Evolutionary conservation across 441 rosid species (phyloP).

Genomic region (Croton setiger): DNA sequence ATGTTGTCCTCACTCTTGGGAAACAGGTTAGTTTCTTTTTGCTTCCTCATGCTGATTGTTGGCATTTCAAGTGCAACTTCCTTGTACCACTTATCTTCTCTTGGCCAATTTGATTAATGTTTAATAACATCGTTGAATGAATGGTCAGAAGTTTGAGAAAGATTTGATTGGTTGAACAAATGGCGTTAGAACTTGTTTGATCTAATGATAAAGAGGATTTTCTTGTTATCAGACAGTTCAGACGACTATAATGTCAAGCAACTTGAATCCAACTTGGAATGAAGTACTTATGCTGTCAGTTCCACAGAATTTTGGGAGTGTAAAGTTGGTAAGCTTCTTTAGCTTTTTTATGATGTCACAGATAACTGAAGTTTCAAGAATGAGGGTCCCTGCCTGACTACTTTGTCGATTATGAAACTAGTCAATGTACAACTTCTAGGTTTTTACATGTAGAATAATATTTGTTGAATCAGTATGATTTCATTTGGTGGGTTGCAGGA

Average conservation of each 20-base stretch:
- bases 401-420: neutral
- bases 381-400: neutral
- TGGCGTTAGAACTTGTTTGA: neutral
- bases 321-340: slow-evolving; percentile 63
- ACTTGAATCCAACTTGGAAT: slow-evolving; percentile 92
- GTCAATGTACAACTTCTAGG: neutral
- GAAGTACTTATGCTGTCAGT: slow-evolving; percentile 88
- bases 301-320: slow-evolving; percentile 66
- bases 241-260: slow-evolving; percentile 58
- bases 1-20: slow-evolving; percentile 75
- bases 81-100: neutral
- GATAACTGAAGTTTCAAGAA: neutral
- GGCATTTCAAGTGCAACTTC: neutral
- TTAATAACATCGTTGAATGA: too few species aligned
- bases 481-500: slow-evolving; percentile 38
- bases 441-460: neutral
- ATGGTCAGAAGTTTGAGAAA: neutral
- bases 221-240: slow-evolving; percentile 58
- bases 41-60: neutral
- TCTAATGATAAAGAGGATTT: slow-evolving; percentile 17
- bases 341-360: slow-evolving; percentile 1
- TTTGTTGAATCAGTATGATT: too few species aligned
- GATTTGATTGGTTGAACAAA: neutral
- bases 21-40: slow-evolving; percentile 57
- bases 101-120: neutral